These are phyloP conservation scores for Russula brevipes DNA, from an alignment of 768 basidiomycete genomes.

Conservation along the genomic window DNA sequence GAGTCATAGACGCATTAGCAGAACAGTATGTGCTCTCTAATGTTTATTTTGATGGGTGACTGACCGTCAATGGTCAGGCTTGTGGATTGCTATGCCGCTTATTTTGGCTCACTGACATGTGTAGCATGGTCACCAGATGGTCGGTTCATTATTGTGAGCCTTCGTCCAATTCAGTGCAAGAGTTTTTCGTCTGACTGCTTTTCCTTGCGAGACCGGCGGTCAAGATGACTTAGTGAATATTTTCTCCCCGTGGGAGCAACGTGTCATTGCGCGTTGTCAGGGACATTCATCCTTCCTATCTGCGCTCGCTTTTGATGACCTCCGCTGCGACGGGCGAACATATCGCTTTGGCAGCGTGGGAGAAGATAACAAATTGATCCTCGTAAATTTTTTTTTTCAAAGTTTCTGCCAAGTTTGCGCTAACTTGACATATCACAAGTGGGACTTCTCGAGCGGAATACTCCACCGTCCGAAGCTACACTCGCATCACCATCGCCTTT, in stretches of 20 bases:
- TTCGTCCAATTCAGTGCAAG: neutral
- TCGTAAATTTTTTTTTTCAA: conserved; percentile 47
- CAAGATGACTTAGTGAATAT: conserved; percentile 96
- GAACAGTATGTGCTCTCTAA: conserved; percentile 58
- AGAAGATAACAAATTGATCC: conserved; percentile 90
- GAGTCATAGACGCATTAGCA: conserved; percentile 83
- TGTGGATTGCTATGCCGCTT: conserved; percentile 90
- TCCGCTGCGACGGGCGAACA: conserved; percentile 80
- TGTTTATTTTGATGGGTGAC: neutral
- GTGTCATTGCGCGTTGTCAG: conserved; percentile 92
- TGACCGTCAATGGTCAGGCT: conserved; percentile 45
- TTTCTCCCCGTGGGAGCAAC: conserved; percentile 90
- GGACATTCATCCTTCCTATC: conserved; percentile 96
- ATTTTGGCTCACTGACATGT: conserved; percentile 87
- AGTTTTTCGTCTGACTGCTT: neutral
- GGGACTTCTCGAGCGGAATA: conserved; percentile 91
- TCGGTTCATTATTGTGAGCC: conserved; percentile 74
- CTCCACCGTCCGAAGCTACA: conserved; percentile 81
- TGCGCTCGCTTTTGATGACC: conserved; percentile 83
- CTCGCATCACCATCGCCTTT: conserved; percentile 67
- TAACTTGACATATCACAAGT: conserved; percentile 42
- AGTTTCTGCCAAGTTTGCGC: neutral
- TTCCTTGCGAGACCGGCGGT: conserved; percentile 68
- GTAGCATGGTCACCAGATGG: conserved; percentile 96
- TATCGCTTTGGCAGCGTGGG: conserved; percentile 96